Base-by-base conservation (phyloP, 108 stramenopile species). In the Aurantiochytrium sp. region DNA sequence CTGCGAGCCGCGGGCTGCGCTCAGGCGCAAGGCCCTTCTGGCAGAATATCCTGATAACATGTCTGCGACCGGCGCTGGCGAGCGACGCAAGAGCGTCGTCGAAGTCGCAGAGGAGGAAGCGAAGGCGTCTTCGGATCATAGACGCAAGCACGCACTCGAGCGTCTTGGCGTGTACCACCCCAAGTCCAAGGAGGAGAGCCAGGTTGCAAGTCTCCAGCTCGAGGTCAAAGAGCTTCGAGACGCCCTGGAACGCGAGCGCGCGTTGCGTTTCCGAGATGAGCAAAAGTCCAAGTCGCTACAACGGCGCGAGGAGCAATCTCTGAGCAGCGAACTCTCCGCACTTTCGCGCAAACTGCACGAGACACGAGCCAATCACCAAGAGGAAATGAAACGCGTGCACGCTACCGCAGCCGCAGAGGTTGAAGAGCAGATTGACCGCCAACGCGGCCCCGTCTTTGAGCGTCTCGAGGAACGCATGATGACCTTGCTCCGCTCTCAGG, bases 291-390 rank as follows among this genome's bases (percentile, higher is more conserved):
- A 53, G 76, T 47, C 51, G 23, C 45, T 53, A 35, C 76, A 83
- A 12, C 49, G 51, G 2, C n/a, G 28, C n/a, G 76, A 83, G 3
- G 51, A 83, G 12, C 23, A 47, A 4, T 83, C 76, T 8, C 49
- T 83, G 51, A 83, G 51, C 76, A 28, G 28, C 19, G 76, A 83
- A 45, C 76, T 83, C 76, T 43, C 76, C 25, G 12, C 49, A 16
- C 76, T 83, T 47, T 83, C 76, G 51, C 76, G 76, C 51, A 83
- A 83, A 53, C n/a, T 83, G 12, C 76, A 83, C 51, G 76, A 83
- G 51, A 83, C 76, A 16, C 76, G 76, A 8, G 76, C 51, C 45
- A 83, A 47, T 12, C 76, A 83, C 51, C 45, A 83, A 23, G 23
- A 83, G 28, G 76, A 83, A 45, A 21, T 83, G 18, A 21, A 53